Conservation (phyloP, 2,329 filamentous ascomycete genomes). For the Verticillium tricorpus region DNA sequence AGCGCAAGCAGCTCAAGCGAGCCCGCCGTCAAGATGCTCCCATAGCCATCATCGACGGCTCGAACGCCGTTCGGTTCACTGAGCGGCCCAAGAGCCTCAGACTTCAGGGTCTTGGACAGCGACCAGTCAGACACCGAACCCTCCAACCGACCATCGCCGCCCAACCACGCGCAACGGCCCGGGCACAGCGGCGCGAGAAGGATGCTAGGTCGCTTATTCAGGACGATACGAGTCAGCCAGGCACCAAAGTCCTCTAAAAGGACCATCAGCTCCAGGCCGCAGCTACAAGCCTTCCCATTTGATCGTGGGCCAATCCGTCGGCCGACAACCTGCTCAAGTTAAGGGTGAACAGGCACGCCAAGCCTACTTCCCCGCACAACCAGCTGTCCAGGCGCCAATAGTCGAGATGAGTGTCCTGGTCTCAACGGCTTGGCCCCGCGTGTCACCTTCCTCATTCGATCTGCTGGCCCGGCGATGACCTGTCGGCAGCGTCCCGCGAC, state of each 20-base stretch:
- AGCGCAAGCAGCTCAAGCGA: too few relatives aligned
- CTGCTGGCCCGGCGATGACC: neutral
- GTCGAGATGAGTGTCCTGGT: neutral
- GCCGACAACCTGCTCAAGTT: too few relatives aligned
- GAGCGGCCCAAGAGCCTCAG: too few relatives aligned
- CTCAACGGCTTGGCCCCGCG: neutral
- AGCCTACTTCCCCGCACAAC: neutral
- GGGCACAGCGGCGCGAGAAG: neutral
- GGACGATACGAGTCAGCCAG: too few relatives aligned
- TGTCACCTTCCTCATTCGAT: neutral
- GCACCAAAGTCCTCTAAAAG: neutral
- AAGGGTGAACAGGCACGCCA: neutral
- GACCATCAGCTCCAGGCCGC: neutral
- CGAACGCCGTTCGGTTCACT: too few relatives aligned
- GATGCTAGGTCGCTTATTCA: neutral
- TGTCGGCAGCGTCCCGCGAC: neutral
- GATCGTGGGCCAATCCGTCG: neutral
- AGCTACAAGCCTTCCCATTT: neutral
- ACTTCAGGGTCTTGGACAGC: too few relatives aligned
- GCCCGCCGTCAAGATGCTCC: too few relatives aligned
- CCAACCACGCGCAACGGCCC: too few relatives aligned
- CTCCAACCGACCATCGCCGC: too few relatives aligned
- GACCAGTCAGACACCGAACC: too few relatives aligned
- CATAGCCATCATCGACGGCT: too few relatives aligned
- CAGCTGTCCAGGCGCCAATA: neutral